Evolutionary conservation across 192 early-diverging fungal genomes (phyloP).

Genomic region (Coemansia umbellata): DNA sequence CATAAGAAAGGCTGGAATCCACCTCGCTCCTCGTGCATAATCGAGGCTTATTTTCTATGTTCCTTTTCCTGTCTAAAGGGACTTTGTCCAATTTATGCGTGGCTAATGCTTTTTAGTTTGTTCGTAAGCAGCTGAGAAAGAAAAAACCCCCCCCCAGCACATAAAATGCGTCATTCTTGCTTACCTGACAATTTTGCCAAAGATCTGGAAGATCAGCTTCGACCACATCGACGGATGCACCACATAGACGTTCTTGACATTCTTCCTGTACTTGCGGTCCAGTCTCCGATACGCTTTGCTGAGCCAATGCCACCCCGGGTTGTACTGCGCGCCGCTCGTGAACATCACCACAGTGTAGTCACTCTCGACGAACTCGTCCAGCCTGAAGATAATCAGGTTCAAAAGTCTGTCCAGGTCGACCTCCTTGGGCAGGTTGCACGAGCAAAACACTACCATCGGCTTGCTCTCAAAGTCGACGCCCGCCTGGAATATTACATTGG

Average conservation of each 20-base stretch:
- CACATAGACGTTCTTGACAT: slow-evolving; percentile 85
- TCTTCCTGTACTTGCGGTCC: slow-evolving; percentile 84
- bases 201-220: slow-evolving; percentile 32
- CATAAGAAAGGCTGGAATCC: no score
- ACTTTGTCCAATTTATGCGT: no score
- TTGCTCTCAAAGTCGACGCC: slow-evolving; percentile 82
- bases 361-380: slow-evolving; percentile 81
- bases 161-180: no score
- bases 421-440: slow-evolving; percentile 78
- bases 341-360: slow-evolving; percentile 90
- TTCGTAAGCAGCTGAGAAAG: no score
- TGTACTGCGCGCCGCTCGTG: slow-evolving; percentile 65
- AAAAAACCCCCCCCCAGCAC: no score
- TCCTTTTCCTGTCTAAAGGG: no score
- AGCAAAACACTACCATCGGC: slow-evolving; percentile 78
- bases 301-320: slow-evolving; percentile 79
- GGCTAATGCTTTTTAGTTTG: no score
- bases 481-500: slow-evolving; percentile 42
- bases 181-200: slow-evolving; percentile 46
- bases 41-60: no score
- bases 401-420: slow-evolving; percentile 80
- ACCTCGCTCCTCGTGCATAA: no score
- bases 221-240: slow-evolving; percentile 82
- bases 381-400: slow-evolving; percentile 55
- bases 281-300: slow-evolving; percentile 74